Conservation (phyloP, 2,329 filamentous ascomycete species). For the Pseudophaeomoniella oleicola region DNA sequence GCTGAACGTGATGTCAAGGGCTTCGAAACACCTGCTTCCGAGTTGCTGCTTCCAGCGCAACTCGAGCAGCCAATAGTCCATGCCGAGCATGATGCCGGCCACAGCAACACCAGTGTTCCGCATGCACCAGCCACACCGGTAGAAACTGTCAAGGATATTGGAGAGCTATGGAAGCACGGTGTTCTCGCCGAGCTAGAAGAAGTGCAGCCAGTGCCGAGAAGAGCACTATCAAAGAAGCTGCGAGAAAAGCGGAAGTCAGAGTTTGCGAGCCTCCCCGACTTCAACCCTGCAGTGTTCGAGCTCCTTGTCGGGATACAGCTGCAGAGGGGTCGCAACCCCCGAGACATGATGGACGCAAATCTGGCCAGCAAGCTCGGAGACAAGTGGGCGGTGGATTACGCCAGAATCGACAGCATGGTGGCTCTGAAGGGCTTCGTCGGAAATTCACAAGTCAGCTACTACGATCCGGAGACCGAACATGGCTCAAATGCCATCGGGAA, state of each 20-base stretch:
- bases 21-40: too few species aligned
- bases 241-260: background rate
- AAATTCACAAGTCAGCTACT: background rate
- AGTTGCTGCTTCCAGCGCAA: background rate
- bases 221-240: background rate
- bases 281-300: background rate
- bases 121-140: background rate
- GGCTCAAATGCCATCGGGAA: background rate
- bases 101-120: background rate
- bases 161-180: background rate
- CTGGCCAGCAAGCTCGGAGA: background rate
- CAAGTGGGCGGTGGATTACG: background rate
- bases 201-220: background rate
- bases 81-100: background rate
- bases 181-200: background rate
- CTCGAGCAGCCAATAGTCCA: background rate
- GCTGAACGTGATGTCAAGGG: too few species aligned
- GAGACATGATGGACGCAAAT: background rate
- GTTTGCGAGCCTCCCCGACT: background rate
- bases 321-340: background rate
- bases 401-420: background rate
- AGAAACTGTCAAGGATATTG: background rate
- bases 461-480: background rate
- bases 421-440: background rate
- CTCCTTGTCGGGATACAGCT: background rate